Evolutionary conservation across 2,329 filamentous ascomycete genomes (phyloP), one percentile per base, ranked within the genome.

Genomic region (Botryotinia convoluta): DNA sequence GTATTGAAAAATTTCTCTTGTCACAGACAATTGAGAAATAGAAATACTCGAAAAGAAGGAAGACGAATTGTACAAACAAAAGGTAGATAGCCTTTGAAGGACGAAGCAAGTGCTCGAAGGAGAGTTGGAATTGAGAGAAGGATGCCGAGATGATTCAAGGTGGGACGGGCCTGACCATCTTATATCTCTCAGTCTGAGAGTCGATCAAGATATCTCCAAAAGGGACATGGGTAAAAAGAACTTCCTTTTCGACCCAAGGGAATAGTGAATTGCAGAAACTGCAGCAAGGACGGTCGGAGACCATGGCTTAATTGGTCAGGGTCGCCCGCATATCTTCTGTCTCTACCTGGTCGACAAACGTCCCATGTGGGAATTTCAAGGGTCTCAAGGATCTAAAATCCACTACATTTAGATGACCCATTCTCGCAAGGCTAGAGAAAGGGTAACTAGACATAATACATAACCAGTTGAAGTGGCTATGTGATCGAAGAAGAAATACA

Each of bases 391-490:
- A 67, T 67, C 45, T 68, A 37, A 54, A 68, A 8, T 54, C 64
- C 64, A 68, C 64, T 54, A 22, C 64, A 54, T 54, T 54, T 29
- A 48, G 37, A 67, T 9, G 44, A 18, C 35, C 26, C 44, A 67
- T 67, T 67, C 64, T 57, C 61, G 39, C 62, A 45, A 60, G 62
- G 62, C 61, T 67, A 67, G 48, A 60, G 51, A 35, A 22, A 45
- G 18, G 45, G 45, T 29, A 26, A 4, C 45, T 39, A 48, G 5
- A 37, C 26, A 32, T 48, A 48, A 72, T 63, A 72, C 61, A 68
- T 68, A 37, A 4, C 70, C 70, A 72, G 70, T 72, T n/a, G 70
- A 72, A 60, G 54, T 68, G 70, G 70, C 62, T 60, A 59, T 68
- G 48, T 59, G 39, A 22, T 60, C 2, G 22, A 32, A n/a, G 70